Evolutionary conservation across 1,284 basidiomycete species (phyloP).

Genomic region (Sporisorium reilianum): DNA sequence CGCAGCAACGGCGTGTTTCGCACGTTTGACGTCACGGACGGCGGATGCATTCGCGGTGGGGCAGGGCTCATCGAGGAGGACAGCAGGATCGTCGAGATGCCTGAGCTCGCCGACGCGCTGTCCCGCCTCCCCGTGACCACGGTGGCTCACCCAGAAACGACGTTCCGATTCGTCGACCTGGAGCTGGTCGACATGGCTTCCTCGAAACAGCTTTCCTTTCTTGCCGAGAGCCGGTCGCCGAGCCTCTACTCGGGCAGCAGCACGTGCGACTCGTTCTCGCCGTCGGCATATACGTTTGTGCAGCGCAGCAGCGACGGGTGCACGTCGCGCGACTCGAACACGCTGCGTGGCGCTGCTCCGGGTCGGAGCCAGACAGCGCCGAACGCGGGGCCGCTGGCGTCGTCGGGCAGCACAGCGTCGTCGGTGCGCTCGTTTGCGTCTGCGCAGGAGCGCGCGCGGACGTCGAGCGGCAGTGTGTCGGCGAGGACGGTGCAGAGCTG

Average conservation of each 20-base stretch:
- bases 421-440: slow-evolving; percentile 10
- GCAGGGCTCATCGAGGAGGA: slow-evolving; percentile 73
- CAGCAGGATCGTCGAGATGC: slow-evolving; percentile 69
- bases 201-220: slow-evolving; percentile 11
- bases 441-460: background rate
- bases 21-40: slow-evolving; percentile 76
- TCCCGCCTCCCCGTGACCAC: slow-evolving; percentile 20
- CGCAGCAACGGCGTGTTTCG: slow-evolving; percentile 75
- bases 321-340: slow-evolving; percentile 17
- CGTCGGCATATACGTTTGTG: slow-evolving; percentile 20
- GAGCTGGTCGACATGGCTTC: slow-evolving; percentile 38
- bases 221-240: background rate
- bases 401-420: slow-evolving; percentile 4
- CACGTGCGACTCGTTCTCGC: slow-evolving; percentile 31
- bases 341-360: background rate
- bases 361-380: background rate
- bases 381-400: background rate
- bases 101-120: slow-evolving; percentile 71
- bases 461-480: background rate
- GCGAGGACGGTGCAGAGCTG: background rate
- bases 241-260: slow-evolving; percentile 19
- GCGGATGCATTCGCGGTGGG: slow-evolving; percentile 77
- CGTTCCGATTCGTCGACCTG: slow-evolving; percentile 21
- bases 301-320: slow-evolving; percentile 13
- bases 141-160: slow-evolving; percentile 14